Percentiles rank a stretch among this genome's conserved stretches.
Evolutionary conservation across 805 yeast species (phyloP).

Genomic region (Yamadazyma nakazawae): DNA sequence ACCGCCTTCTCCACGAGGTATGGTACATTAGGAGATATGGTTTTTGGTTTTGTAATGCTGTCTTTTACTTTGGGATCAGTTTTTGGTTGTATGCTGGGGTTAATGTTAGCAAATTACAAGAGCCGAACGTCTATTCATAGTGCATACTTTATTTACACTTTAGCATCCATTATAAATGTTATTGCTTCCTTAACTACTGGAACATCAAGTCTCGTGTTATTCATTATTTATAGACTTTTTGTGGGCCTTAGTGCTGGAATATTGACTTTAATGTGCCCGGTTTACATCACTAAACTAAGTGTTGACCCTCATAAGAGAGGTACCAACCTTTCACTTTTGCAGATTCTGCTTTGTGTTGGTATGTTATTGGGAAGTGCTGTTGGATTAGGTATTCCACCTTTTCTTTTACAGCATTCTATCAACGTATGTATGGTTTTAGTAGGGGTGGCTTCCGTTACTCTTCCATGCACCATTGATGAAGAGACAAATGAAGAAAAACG

Average conservation of each 20-base stretch:
- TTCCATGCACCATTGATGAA: slow-evolving; percentile 10
- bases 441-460: slow-evolving; percentile 3
- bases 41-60: slow-evolving; percentile 10
- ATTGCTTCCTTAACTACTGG: neutral
- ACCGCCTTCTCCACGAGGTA: neutral
- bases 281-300: slow-evolving; percentile 20
- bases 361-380: slow-evolving; percentile 21
- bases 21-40: neutral
- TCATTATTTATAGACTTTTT: slow-evolving; percentile 1
- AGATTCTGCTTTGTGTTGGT: slow-evolving; percentile 21
- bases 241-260: slow-evolving; percentile 20
- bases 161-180: slow-evolving; percentile 16
- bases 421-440: slow-evolving; percentile 7
- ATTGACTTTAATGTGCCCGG: slow-evolving; percentile 21
- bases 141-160: slow-evolving; percentile 15
- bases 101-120: slow-evolving; percentile 9
- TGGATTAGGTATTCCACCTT: slow-evolving; percentile 6
- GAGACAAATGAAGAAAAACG: slow-evolving; percentile 2
- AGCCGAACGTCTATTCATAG: slow-evolving; percentile 14
- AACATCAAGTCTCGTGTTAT: neutral
- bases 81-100: slow-evolving; percentile 17
- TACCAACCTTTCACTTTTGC: slow-evolving; percentile 20
- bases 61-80: slow-evolving; percentile 24
- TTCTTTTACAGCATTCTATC: slow-evolving; percentile 3
- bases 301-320: slow-evolving; percentile 15